Conservation (phyloP, 371 early-diverging fungal genomes). For the Chytridiales sp. region DNA sequence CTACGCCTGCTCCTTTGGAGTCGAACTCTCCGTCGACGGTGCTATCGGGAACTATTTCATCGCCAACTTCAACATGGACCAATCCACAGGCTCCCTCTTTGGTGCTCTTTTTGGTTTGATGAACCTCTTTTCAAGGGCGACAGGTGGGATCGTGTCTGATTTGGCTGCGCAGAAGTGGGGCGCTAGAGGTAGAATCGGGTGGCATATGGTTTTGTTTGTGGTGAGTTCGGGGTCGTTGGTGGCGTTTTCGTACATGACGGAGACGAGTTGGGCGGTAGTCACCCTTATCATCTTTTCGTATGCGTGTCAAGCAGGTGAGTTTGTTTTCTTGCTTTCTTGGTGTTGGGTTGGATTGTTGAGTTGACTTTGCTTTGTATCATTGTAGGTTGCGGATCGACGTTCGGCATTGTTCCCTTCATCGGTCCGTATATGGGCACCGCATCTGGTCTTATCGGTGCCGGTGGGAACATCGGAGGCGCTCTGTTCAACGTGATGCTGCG, state of each 20-base stretch:
- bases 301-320: slow-evolving; percentile 28
- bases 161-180: slow-evolving; percentile 27
- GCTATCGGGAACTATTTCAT: slow-evolving; percentile 51
- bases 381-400: slow-evolving; percentile 43
- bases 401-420: slow-evolving; percentile 40
- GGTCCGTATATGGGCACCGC: slow-evolving; percentile 30
- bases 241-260: slow-evolving; percentile 35
- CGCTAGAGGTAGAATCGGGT: slow-evolving; percentile 43
- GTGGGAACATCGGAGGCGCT: slow-evolving; percentile 54
- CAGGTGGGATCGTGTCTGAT: slow-evolving; percentile 59
- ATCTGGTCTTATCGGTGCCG: slow-evolving; percentile 42
- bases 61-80: slow-evolving; percentile 32
- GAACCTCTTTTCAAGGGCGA: slow-evolving; percentile 60
- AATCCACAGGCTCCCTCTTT: slow-evolving; percentile 50
- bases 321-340: no score
- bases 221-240: slow-evolving; percentile 45
- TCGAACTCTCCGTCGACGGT: slow-evolving; percentile 65
- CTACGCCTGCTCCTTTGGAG: slow-evolving; percentile 65
- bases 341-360: no score
- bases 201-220: slow-evolving; percentile 44
- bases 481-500: slow-evolving; percentile 50
- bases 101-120: slow-evolving; percentile 65
- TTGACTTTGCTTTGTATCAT: no score
- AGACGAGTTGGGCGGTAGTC: slow-evolving; percentile 31
- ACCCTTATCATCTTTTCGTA: slow-evolving; percentile 32